These are phyloP conservation scores for Gracilaria domingensis DNA, from an alignment of 23 red algal genomes.

Conservation along the genomic window DNA sequence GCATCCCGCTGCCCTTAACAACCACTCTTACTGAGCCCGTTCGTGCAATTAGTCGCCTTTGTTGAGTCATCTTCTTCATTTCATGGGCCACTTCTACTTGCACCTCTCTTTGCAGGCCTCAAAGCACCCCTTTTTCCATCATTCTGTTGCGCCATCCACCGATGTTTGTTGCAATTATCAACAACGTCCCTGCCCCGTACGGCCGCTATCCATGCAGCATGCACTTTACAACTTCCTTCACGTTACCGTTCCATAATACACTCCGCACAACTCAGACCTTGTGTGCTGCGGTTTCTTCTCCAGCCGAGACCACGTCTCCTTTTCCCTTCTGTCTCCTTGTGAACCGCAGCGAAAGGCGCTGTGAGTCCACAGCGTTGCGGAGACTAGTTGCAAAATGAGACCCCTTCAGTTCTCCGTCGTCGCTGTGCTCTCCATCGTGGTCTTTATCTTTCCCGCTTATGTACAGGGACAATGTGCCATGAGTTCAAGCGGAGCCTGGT, in stretches of 20 bases:
- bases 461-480: slow-evolving; percentile 21
- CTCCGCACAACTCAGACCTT: background rate
- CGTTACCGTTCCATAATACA: slow-evolving; percentile 6
- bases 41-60: background rate
- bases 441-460: background rate
- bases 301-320: background rate
- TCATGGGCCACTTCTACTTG: background rate
- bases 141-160: background rate
- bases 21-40: background rate
- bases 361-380: slow-evolving; percentile 4
- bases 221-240: background rate
- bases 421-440: background rate
- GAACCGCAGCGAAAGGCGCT: background rate
- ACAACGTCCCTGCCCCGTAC: background rate
- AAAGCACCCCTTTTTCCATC: background rate
- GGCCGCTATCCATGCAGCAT: background rate
- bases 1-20: background rate
- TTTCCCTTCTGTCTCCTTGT: background rate
- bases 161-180: slow-evolving; percentile 23
- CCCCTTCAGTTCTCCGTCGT: background rate
- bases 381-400: slow-evolving; percentile 3
- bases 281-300: background rate
- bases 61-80: background rate
- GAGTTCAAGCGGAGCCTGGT: slow-evolving; percentile 53
- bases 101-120: background rate